Percentiles rank a stretch among this genome's conserved stretches.
Evolutionary conservation across 2,329 filamentous ascomycete species (phyloP).

Genomic region (Trichoderma sp.): DNA sequence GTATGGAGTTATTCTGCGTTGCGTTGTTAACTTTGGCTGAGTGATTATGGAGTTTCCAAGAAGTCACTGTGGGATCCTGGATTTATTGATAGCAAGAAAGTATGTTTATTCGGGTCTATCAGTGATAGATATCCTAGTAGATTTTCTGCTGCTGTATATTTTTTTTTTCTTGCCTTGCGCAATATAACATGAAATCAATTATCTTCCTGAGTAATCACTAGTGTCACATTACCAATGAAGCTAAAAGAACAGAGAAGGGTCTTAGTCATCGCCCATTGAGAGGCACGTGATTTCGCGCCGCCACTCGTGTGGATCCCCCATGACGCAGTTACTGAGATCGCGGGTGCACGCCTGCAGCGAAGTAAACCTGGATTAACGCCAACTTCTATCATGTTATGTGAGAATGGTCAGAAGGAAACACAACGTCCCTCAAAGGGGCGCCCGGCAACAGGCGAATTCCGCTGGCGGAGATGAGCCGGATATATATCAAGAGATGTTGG

Average conservation of each 20-base stretch:
- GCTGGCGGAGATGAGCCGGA: constrained; percentile 39
- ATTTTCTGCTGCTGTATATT: constrained; percentile 1
- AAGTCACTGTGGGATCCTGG: constrained; percentile 11
- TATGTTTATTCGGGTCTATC: background rate
- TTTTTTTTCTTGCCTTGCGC: background rate
- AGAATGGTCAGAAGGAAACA: constrained; percentile 42
- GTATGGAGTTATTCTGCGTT: background rate
- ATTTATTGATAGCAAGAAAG: constrained; percentile 5
- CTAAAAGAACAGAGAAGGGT: too few species aligned
- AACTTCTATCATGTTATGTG: constrained; percentile 6
- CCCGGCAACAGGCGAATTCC: constrained; percentile 29
- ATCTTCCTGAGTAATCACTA: constrained; percentile 1
- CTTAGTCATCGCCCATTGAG: background rate
- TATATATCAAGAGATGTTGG: constrained; percentile 55
- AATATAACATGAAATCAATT: constrained; percentile 5
- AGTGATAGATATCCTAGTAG: constrained; percentile 16
- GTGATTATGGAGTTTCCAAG: constrained; percentile 18
- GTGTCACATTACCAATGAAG: background rate
- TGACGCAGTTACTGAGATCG: constrained; percentile 32
- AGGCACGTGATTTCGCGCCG: constrained; percentile 33
- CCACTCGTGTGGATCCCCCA: constrained; percentile 4
- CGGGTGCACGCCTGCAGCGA: background rate
- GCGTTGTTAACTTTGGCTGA: background rate
- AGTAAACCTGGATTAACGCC: background rate
- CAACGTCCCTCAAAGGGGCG: constrained; percentile 35